phyloP scores from a whole-genome alignment of 164 flowering plant species.

The Tinospora cordifolia region DNA sequence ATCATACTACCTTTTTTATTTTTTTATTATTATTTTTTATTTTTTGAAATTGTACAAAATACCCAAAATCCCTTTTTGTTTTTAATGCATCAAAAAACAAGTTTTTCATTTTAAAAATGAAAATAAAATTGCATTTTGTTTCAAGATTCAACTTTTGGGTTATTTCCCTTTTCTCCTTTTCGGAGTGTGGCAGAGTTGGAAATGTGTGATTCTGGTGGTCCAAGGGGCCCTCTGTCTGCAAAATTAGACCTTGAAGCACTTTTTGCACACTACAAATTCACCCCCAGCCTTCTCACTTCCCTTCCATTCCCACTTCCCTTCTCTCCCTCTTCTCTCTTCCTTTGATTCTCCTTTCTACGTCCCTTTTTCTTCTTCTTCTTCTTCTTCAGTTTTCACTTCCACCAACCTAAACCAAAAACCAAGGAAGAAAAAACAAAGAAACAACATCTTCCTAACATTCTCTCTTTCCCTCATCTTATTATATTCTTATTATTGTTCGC shows the following conservation, averaged over 20 bases:
- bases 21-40: too few species aligned
- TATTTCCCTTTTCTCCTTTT: background rate
- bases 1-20: background rate
- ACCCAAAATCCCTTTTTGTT: too few species aligned
- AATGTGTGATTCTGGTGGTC: conserved; percentile 39
- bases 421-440: background rate
- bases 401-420: background rate
- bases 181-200: conserved; percentile 25
- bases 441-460: background rate
- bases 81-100: too few species aligned
- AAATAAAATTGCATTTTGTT: background rate
- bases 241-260: conserved; percentile 20
- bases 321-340: conserved; percentile 11
- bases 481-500: background rate
- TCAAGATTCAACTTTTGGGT: background rate
- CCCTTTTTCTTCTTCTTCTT: too few species aligned
- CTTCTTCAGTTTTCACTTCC: background rate
- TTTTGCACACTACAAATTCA: conserved; percentile 46
- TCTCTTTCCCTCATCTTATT: background rate
- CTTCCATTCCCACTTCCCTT: conserved; percentile 17
- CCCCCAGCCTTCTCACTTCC: conserved; percentile 25
- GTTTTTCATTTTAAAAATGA: too few species aligned
- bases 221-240: conserved; percentile 19
- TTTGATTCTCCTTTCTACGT: background rate
- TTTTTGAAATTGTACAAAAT: background rate